phyloP scores from a whole-genome alignment of 2,329 filamentous ascomycete genomes.

The Xylariales sp. region DNA sequence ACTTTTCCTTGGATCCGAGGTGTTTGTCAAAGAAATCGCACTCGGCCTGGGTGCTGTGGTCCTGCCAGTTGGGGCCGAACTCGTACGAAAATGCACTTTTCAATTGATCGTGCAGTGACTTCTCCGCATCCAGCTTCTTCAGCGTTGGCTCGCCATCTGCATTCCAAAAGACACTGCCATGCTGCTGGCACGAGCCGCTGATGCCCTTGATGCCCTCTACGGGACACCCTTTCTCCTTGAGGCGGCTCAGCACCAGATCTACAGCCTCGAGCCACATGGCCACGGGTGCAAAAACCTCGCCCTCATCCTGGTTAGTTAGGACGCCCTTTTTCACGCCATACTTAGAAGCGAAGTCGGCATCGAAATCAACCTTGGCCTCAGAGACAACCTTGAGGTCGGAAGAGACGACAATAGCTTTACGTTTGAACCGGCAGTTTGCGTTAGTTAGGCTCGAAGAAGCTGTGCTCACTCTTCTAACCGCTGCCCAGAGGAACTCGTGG shows the following conservation, averaged over 20 bases:
- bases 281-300: slow-evolving; percentile 89
- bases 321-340: slow-evolving; percentile 89
- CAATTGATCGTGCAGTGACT: slow-evolving; percentile 69
- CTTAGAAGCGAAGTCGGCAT: slow-evolving; percentile 68
- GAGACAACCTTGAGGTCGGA: slow-evolving; percentile 76
- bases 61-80: slow-evolving; percentile 96
- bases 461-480: neutral
- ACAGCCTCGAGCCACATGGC: slow-evolving; percentile 93
- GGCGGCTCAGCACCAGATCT: slow-evolving; percentile 73
- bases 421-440: neutral
- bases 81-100: slow-evolving; percentile 71
- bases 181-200: slow-evolving; percentile 92
- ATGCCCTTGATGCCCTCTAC: slow-evolving; percentile 74
- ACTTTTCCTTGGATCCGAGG: slow-evolving; percentile 59
- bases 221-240: slow-evolving; percentile 66
- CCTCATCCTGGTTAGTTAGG: slow-evolving; percentile 71
- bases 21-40: slow-evolving; percentile 81
- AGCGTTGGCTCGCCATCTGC: slow-evolving; percentile 63
- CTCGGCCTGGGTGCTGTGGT: slow-evolving; percentile 88
- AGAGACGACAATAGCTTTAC: slow-evolving; percentile 72
- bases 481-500: neutral
- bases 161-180: slow-evolving; percentile 95
- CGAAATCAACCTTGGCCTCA: slow-evolving; percentile 92
- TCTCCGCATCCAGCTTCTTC: slow-evolving; percentile 51
- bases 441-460: neutral